Percentiles rank a stretch among this genome's conserved stretches.
These are phyloP conservation scores for Podila clonocystis DNA, from an alignment of 192 early-diverging fungal species.

Conservation along the genomic window DNA sequence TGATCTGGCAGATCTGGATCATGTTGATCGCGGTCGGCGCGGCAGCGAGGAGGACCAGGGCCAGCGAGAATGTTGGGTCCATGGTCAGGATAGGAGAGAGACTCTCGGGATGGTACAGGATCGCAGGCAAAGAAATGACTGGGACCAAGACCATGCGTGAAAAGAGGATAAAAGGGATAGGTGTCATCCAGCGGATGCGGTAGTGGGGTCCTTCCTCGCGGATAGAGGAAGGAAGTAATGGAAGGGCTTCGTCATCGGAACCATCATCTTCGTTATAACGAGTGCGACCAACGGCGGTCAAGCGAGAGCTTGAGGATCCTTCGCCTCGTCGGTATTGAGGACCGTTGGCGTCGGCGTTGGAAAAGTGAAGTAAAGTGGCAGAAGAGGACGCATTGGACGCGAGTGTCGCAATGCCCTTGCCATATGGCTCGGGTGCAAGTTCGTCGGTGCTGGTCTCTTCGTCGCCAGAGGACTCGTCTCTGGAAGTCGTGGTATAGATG, in stretches of 20 bases:
- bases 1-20: slow-evolving; percentile 74
- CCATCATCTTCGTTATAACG: neutral
- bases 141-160: slow-evolving; percentile 34
- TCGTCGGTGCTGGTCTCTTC: slow-evolving; percentile 6
- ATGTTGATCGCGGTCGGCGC: slow-evolving; percentile 79
- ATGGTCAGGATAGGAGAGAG: slow-evolving; percentile 55
- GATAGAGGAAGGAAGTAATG: neutral
- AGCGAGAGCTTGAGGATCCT: neutral
- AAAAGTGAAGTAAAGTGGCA: slow-evolving; percentile 34
- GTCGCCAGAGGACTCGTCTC: slow-evolving; percentile 18
- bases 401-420: slow-evolving; percentile 14
- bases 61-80: slow-evolving; percentile 74
- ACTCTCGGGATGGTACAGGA: slow-evolving; percentile 39
- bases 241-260: neutral
- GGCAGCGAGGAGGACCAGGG: slow-evolving; percentile 68
- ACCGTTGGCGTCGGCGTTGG: slow-evolving; percentile 2
- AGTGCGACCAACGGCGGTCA: neutral
- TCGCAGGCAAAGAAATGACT: slow-evolving; percentile 23
- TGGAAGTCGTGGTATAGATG: slow-evolving; percentile 6
- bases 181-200: slow-evolving; percentile 22
- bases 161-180: slow-evolving; percentile 25
- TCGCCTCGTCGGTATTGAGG: neutral
- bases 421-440: slow-evolving; percentile 8
- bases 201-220: neutral
- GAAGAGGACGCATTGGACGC: slow-evolving; percentile 34